Base-by-base conservation (phyloP, 164 flowering plant genomes). In the Nymphaea thermarum region DNA sequence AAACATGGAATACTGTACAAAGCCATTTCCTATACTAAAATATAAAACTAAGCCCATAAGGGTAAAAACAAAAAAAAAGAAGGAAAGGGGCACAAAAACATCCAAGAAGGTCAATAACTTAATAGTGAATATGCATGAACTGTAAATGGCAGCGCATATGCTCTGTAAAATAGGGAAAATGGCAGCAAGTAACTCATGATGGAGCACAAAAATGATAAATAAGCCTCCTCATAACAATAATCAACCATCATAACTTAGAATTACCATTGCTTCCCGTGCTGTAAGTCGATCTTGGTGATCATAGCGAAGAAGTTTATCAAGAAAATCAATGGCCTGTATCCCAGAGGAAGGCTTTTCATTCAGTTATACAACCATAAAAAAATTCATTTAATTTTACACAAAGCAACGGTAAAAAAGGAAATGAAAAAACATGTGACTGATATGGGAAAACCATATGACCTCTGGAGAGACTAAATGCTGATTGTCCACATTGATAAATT, bases 281-380 rank as follows among this genome's bases (percentile, higher is more conserved):
- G 96, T 87, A 47, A 86, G 82, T 77, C 97, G 86, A 41, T 86
- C 91, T 72, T 91, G 91, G 72, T 91, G 97, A 81, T 91, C 97
- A 72, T 89, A 91, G 10, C 87, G 86, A n/a, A 91, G 90, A 63
- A 91, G 86, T 77, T 89, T 89, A 76, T 91, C 97, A 57, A 91
- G 91, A 73, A 91, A 87, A 89, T 89, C 97, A 70, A 89, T 85
- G 65, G 97, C 93, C 96, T 91, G 83, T 61, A 76, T 45, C 57
- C 14, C 62, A 51, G 14, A 43, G 36, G 36, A 43, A n/a, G 7
- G 12, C 53, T 3, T 14, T 47, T 7, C 5, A 15, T 51, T 51
- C 8, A 15, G 14, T 8, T 62, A 15, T 66, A 63, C 12, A 51
- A 51, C 14, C 57, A 66, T 62, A 44, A 5, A 2, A 42, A 42